Evolutionary conservation across 495 filamentous ascomycete genomes (phyloP).

Genomic region (Talaromyces adpressus): DNA sequence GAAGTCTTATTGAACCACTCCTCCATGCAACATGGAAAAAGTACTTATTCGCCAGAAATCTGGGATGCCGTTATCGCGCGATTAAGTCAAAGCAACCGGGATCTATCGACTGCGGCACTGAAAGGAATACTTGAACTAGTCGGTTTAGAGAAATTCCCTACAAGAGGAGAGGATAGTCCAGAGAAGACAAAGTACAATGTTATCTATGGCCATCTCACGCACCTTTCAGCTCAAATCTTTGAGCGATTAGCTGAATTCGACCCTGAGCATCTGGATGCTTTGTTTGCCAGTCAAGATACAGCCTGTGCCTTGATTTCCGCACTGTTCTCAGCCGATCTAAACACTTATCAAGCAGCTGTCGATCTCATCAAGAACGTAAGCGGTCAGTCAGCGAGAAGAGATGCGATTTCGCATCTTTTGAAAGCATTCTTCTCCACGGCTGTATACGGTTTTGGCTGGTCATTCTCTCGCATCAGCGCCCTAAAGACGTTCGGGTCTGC

Average conservation of each 20-base stretch:
- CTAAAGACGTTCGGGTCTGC: constrained; percentile 60
- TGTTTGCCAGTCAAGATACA: constrained; percentile 57
- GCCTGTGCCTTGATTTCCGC: constrained; percentile 61
- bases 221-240: constrained; percentile 63
- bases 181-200: constrained; percentile 65
- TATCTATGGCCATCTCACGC: constrained; percentile 60
- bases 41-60: constrained; percentile 56
- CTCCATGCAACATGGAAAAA: constrained; percentile 59
- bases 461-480: constrained; percentile 46
- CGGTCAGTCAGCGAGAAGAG: constrained; percentile 58
- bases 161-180: constrained; percentile 40
- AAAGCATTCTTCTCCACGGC: constrained; percentile 55
- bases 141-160: constrained; percentile 63
- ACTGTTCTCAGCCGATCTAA: constrained; percentile 61
- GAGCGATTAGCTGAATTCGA: constrained; percentile 70
- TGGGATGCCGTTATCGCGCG: constrained; percentile 72
- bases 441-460: constrained; percentile 54
- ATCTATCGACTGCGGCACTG: constrained; percentile 64
- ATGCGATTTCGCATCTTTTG: constrained; percentile 67
- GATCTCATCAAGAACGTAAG: constrained; percentile 76
- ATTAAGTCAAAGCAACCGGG: constrained; percentile 54
- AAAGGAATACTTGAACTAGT: constrained; percentile 60
- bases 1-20: constrained; percentile 52
- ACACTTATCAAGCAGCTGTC: constrained; percentile 65
- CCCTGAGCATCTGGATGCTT: constrained; percentile 50